Base-by-base conservation (phyloP, 108 stramenopile species). In the Skeletonema potamos region DNA sequence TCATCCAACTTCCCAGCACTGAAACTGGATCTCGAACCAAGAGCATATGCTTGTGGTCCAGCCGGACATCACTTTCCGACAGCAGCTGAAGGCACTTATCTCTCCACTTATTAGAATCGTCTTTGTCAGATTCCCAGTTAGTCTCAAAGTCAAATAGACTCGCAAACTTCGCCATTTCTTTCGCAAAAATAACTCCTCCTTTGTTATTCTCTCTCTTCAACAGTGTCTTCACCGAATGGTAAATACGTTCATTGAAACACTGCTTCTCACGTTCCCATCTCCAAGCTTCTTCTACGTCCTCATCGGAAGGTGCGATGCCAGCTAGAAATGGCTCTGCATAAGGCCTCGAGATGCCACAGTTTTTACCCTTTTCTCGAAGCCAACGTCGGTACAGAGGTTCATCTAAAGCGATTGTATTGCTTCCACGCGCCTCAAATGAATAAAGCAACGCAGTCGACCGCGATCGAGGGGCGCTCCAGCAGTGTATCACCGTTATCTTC, bases 151-250 rank as follows among this genome's bases (percentile, higher is more conserved):
- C 83, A 61, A 89, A 91, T 0, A 89, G 56, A 32, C 51, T 57
- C 2, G 82, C 43, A 70, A 95, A 92, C 62, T 98, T 96, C 3
- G 94, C 92, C 88, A 98, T 95, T 85, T 98, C 96, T 76, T 98
- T 98, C 64, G 84, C 80, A 73, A 96, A 96, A 13, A 95, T 68
- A 8, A 88, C 85, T n/a, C 33, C 54, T 1, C 51, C 58, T 1
- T 33, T 33, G 26, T 82, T 48, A 0, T 28, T 62, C 5, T 54
- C n/a, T n/a, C n/a, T 41, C 8, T 48, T 60, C n/a, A 64, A 60
- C 10, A 65, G 63, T 30, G 80, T 79, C 8, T 64, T 30, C 13
- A 83, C 78, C 8, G 81, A 85, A 62, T 82, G 41, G n/a, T 81
- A 59, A 20, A 93, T 73, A 9, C 92, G 81, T 56, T 89, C 86